Evolutionary conservation across 306 rosid species (phyloP), one percentile per base, ranked within the genome.

Genomic region (Castanea mollissima): DNA sequence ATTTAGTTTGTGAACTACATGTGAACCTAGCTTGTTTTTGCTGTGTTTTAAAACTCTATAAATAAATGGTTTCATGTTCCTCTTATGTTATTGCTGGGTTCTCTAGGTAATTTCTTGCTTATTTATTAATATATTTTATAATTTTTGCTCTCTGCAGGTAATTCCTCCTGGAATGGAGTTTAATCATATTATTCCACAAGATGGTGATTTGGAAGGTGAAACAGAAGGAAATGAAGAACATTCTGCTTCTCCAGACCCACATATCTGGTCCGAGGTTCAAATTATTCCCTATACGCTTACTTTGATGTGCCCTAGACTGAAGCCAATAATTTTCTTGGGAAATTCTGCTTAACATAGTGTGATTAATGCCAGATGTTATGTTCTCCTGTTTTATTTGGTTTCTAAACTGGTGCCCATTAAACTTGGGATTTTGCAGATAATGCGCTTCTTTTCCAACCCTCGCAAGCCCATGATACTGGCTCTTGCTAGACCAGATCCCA

Each of bases 101-200:
- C 67, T 52, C 70, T 59, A 29, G 72, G 64, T 83, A 75, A 71
- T 59, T 71, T 62, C 31, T 80, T 57, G 67, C 74, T 62, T 27
- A 63, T 79, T 82, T 71, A 70, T 65, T 18, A 31, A 85, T 77
- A 49, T 49, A 49, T 49, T 49, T 79, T 73, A 77, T 49, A 56
- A 73, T 32, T 78, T 49, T 72, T 70, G 72, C 69, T 51, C 44
- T 77, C 57, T 85, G 90, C 91, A 95, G 99, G 60, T 83, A 80
- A 95, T 95, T 87, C 92, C 99, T 65, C 99, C 99, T 41, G 99
- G 99, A 68, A 95, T 95, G 99, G 99, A 95, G 91, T 95, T 95
- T 83, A 95, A 92, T 85, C 96, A 95, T 85, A 95, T 95, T 85
- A 84, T 79, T 85, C 99, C 98, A 9, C 95, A 5, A 9, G 98